Base-by-base conservation (phyloP, 116 monocot species). In the Cymodocea nodosa region DNA sequence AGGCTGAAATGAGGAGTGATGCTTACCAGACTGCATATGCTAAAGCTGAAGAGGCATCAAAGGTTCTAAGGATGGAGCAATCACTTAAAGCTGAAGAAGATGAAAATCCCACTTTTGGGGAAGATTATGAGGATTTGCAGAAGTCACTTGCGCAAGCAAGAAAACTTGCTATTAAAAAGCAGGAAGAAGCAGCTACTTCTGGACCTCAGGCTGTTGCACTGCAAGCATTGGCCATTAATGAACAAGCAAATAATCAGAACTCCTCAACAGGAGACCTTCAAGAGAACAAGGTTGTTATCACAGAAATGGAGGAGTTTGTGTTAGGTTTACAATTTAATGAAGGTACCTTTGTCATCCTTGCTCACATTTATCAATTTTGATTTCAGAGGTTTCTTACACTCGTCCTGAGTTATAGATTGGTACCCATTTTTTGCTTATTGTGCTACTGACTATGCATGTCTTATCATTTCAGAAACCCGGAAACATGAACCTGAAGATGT, bases 231-330 rank as follows among this genome's bases (percentile, higher is more conserved):
- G 68, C 79, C 64, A 79, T 65, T 50, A 83, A 66, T 50, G 80
- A 71, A 18, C 67, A 82, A 74, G 77, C 62, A 53, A 72, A 72
- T 55, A 63, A 15, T 70, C 65, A 73, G 13, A 77, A 59, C 61
- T 55, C 76, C 18, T 23, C 60, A 12, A 16, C 60, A 20, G 77
- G 63, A 65, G 85, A 84, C 2, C 49, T 63, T 59, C 72, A 80
- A 50, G 87, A 85, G 53, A 85, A 85, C 62, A 90, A 75, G 64
- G 85, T 97, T 69, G 80, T 97, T 71, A 87, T 97, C 37, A 97
- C 90, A 22, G 95, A 97, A 70, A 87, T 97, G 90, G 91, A 97
- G 75, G 95, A 97, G 73, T 97, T 97, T 82, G 91, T 97, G 30
- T 69, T 89, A 67, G 91, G 95, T 68, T 78, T 97, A 56, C 87